Conservation (phyloP, 805 yeast species). For the Nakazawaea populi region DNA sequence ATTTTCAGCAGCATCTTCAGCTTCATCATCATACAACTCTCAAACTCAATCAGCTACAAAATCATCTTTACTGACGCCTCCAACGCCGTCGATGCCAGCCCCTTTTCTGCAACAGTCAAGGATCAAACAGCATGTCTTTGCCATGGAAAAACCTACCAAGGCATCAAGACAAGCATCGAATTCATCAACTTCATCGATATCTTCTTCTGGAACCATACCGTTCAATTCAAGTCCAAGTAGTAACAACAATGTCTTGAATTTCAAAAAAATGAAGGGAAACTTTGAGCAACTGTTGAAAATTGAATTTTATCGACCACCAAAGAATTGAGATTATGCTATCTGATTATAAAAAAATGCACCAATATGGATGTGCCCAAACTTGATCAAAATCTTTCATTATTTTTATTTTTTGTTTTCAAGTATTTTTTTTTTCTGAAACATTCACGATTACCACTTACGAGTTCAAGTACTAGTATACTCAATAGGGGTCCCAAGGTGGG, state of each 20-base stretch:
- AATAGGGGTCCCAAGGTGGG: too few relatives aligned
- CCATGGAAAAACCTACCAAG: conserved; percentile 10
- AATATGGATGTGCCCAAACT: background rate
- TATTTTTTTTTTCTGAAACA: background rate
- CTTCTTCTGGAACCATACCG: conserved; percentile 9
- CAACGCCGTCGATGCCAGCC: conserved; percentile 9
- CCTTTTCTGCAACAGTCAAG: conserved; percentile 8
- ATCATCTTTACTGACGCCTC: conserved; percentile 15
- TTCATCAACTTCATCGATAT: conserved; percentile 5
- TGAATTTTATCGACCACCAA: conserved; percentile 11
- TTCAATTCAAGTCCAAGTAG: conserved; percentile 5
- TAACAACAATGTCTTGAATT: background rate
- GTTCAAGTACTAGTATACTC: background rate
- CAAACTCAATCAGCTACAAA: conserved; percentile 15
- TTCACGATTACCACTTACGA: background rate
- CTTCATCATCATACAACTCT: conserved; percentile 11
- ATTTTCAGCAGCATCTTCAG: conserved; percentile 7
- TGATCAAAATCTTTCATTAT: background rate
- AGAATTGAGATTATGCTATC: background rate
- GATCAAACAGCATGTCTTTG: conserved; percentile 17
- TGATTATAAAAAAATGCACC: background rate
- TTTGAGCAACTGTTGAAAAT: conserved; percentile 9
- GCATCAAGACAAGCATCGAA: conserved; percentile 11
- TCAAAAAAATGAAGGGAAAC: conserved; percentile 6
- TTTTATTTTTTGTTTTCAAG: background rate